A percentile compares a stretch with the other conserved stretches of the same genome.
These are phyloP conservation scores for Plasmopara halstedii DNA, from an alignment of 352 stramenopile genomes.

Conservation along the genomic window DNA sequence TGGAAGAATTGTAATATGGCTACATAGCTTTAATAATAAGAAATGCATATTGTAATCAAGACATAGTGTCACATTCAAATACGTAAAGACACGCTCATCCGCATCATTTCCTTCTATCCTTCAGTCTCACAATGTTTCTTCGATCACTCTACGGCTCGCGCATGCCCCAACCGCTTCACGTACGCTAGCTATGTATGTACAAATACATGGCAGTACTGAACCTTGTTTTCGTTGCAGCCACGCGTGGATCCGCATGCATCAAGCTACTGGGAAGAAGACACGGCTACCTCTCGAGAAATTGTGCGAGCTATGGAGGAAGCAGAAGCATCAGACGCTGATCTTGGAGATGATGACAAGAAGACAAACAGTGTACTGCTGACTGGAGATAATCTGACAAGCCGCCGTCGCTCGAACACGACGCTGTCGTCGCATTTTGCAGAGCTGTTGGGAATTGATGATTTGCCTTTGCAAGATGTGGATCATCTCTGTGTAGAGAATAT, in stretches of 20 bases:
- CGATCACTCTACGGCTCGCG: constrained; percentile 66
- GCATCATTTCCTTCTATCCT: no score
- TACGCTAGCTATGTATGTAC: constrained; percentile 19
- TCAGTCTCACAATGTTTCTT: constrained; percentile 59
- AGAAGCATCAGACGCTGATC: constrained; percentile 26
- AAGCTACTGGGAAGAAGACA: constrained; percentile 78
- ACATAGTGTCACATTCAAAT: background rate
- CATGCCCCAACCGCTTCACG: constrained; percentile 69
- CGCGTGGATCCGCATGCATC: constrained; percentile 56
- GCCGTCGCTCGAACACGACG: constrained; percentile 5
- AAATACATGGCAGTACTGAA: background rate
- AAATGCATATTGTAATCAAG: constrained; percentile 4
- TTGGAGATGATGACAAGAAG: constrained; percentile 41
- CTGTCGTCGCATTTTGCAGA: constrained; percentile 23
- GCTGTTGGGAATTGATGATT: constrained; percentile 30
- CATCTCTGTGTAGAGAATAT: constrained; percentile 39
- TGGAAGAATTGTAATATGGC: background rate
- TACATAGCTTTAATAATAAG: no score
- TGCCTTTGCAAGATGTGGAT: constrained; percentile 44
- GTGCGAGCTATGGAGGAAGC: constrained; percentile 54
- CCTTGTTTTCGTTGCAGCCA: constrained; percentile 28
- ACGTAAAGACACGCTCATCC: constrained; percentile 5
- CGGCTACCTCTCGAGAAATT: constrained; percentile 52
- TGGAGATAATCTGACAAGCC: constrained; percentile 16
- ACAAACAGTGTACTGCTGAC: constrained; percentile 20